These are phyloP conservation scores for Penicillium sp. DNA, from an alignment of 2,329 filamentous ascomycete species.

Conservation along the genomic window DNA sequence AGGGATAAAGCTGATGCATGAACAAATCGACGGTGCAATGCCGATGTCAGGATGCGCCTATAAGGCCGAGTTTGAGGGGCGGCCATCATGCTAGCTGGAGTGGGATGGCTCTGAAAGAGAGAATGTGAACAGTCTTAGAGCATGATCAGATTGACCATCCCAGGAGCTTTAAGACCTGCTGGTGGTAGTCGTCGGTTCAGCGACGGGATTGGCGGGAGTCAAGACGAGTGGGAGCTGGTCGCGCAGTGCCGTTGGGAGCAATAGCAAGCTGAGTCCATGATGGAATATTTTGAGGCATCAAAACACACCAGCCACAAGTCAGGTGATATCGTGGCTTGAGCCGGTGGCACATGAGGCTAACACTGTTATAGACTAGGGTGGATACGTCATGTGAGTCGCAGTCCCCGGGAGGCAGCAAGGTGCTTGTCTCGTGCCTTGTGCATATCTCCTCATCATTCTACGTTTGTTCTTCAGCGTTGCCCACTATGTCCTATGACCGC, in stretches of 20 bases:
- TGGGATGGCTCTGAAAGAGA: constrained; percentile 25
- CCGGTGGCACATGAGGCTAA: constrained; percentile 9
- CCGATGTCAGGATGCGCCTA: constrained; percentile 86
- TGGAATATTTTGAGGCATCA: constrained; percentile 35
- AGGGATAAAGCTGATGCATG: constrained; percentile 70
- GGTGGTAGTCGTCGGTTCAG: background rate
- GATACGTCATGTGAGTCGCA: constrained; percentile 33
- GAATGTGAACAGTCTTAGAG: constrained; percentile 19
- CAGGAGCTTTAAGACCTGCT: constrained; percentile 13
- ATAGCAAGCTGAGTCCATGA: constrained; percentile 8
- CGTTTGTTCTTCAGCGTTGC: constrained; percentile 1
- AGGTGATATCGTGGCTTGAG: constrained; percentile 22
- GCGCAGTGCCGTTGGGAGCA: constrained; percentile 13
- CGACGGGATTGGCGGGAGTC: constrained; percentile 3
- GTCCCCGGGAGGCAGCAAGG: constrained; percentile 25
- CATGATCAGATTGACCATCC: constrained; percentile 21
- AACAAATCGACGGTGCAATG: constrained; percentile 81
- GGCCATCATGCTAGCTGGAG: constrained; percentile 36
- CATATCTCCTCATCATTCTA: constrained; percentile 4
- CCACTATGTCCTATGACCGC: constrained; percentile 84
- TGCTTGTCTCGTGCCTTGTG: constrained; percentile 9
- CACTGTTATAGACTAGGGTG: constrained; percentile 11
- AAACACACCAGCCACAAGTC: constrained; percentile 34
- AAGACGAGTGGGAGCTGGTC: constrained; percentile 6
- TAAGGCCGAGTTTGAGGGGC: constrained; percentile 53